Percentiles rank a stretch among this genome's conserved stretches.
These are phyloP conservation scores for Amanita subjunquillea DNA, from an alignment of 768 basidiomycete genomes.

Conservation along the genomic window DNA sequence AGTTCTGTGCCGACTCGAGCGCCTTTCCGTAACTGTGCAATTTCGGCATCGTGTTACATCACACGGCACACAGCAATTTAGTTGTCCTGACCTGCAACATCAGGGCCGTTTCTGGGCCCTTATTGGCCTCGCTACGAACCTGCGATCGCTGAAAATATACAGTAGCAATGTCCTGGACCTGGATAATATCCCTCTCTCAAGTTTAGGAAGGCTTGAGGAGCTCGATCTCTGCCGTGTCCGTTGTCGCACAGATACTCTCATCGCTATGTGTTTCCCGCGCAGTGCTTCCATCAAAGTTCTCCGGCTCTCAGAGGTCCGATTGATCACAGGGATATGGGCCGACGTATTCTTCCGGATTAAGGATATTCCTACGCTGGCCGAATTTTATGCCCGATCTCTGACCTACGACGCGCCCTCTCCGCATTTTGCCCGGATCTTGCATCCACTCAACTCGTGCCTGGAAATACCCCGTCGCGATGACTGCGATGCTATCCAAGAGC, in stretches of 20 bases:
- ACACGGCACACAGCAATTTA: not conserved
- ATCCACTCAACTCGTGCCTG: not conserved
- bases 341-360: not conserved
- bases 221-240: not conserved
- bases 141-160: constrained; percentile 2
- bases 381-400: not conserved
- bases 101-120: constrained; percentile 1
- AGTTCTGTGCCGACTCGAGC: not conserved
- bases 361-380: not conserved
- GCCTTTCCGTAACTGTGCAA: not conserved
- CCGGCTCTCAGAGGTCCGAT: not conserved
- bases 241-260: not conserved
- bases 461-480: constrained; percentile 2
- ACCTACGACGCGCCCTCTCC: constrained; percentile 1
- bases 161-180: not conserved
- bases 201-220: not conserved
- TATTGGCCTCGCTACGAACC: not conserved
- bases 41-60: not conserved
- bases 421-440: constrained; percentile 2
- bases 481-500: constrained; percentile 2
- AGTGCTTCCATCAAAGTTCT: not conserved
- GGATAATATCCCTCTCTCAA: not conserved
- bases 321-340: not conserved
- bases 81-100: not conserved
- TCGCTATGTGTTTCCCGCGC: not conserved